Percentiles rank a stretch among this genome's conserved stretches.
Evolutionary conservation across 495 filamentous ascomycete species (phyloP).

Genomic region (Trichoderma parareesei): DNA sequence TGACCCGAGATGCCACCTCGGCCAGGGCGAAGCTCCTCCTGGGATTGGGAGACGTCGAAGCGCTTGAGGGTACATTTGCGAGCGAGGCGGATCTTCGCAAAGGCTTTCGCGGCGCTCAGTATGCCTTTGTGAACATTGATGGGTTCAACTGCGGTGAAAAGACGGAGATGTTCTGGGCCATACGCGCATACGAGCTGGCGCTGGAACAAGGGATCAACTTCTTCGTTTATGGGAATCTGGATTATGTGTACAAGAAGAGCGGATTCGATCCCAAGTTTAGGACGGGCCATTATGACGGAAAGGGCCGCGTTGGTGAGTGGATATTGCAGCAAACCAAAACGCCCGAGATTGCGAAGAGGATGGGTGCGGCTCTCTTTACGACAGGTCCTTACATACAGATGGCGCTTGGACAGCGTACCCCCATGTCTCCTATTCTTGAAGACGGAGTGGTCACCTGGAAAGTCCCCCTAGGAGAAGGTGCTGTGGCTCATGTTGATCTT

Average conservation of each 20-base stretch:
- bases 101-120: slow-evolving; percentile 36
- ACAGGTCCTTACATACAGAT: slow-evolving; percentile 50
- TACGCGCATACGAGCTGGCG: slow-evolving; percentile 48
- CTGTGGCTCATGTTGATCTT: slow-evolving; percentile 38
- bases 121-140: slow-evolving; percentile 48
- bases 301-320: slow-evolving; percentile 46
- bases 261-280: slow-evolving; percentile 39
- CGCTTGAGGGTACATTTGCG: slow-evolving; percentile 38
- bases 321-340: slow-evolving; percentile 33
- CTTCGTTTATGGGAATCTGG: slow-evolving; percentile 44
- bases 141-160: slow-evolving; percentile 47
- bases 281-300: slow-evolving; percentile 46
- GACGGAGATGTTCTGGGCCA: slow-evolving; percentile 46
- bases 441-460: slow-evolving; percentile 36
- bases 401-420: slow-evolving; percentile 28
- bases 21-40: slow-evolving; percentile 31
- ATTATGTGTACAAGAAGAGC: slow-evolving; percentile 38
- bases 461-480: slow-evolving; percentile 32
- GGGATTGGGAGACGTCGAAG: slow-evolving; percentile 32
- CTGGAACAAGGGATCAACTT: slow-evolving; percentile 40
- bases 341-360: slow-evolving; percentile 19
- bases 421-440: slow-evolving; percentile 31
- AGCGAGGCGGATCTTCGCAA: slow-evolving; percentile 36
- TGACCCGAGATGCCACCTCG: slow-evolving; percentile 39
- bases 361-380: slow-evolving; percentile 43